A percentile compares a stretch with the other conserved stretches of the same genome.
phyloP scores from a whole-genome alignment of 306 rosid species.

The Canavalia ensiformis region DNA sequence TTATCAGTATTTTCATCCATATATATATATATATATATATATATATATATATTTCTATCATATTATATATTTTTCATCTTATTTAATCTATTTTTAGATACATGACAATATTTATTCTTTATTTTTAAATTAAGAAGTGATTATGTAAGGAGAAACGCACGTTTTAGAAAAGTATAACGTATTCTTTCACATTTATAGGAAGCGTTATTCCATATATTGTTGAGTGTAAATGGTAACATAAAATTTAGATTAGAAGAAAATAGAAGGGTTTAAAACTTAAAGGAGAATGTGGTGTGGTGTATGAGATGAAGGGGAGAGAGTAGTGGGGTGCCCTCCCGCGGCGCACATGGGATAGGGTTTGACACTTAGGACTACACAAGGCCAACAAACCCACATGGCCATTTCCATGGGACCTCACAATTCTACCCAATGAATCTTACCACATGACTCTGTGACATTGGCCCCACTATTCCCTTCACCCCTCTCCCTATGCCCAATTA shows the following conservation, averaged over 20 bases:
- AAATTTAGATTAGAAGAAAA: too few species aligned
- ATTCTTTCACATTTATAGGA: background rate
- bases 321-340: constrained; percentile 79
- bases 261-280: background rate
- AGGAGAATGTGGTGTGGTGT: background rate
- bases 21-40: too few species aligned
- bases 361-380: constrained; percentile 64
- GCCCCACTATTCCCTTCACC: constrained; percentile 48
- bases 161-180: background rate
- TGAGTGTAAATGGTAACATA: background rate
- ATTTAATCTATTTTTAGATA: too few species aligned
- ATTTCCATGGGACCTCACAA: constrained; percentile 52
- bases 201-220: background rate
- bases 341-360: constrained; percentile 91
- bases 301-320: background rate
- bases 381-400: constrained; percentile 81
- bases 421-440: constrained; percentile 58
- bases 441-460: constrained; percentile 61
- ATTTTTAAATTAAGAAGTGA: too few species aligned
- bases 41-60: too few species aligned
- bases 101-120: too few species aligned
- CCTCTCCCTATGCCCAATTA: constrained; percentile 14
- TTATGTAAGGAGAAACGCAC: too few species aligned
- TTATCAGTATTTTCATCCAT: too few species aligned
- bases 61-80: too few species aligned